phyloP scores from a whole-genome alignment of 176 grass and related monocot species.

The Rhynchospora pubera region DNA sequence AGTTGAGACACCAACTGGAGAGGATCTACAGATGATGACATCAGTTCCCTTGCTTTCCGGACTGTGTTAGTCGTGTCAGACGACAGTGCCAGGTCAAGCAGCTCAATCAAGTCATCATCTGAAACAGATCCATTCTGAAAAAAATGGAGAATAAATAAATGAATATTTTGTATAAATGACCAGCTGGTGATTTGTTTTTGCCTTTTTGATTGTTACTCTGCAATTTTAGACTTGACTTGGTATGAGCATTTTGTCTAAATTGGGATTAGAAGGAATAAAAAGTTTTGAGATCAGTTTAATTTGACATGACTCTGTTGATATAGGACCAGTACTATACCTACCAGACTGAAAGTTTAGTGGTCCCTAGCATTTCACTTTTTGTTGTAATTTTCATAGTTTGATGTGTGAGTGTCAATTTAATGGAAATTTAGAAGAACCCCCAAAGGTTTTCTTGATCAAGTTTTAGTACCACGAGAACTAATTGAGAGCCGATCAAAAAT shows the following conservation, averaged over 20 bases:
- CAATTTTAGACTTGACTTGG: neutral
- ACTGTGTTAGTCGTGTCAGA: slow-evolving; percentile 92
- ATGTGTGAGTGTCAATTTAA: neutral
- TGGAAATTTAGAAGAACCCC: neutral
- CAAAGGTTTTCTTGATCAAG: neutral
- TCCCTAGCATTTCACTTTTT: neutral
- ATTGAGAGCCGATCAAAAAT: neutral
- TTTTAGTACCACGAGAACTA: neutral
- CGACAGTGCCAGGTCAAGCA: slow-evolving; percentile 94
- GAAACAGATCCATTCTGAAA: slow-evolving; percentile 89
- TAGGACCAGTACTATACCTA: neutral
- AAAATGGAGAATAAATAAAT: slow-evolving; percentile 32
- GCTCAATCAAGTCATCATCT: slow-evolving; percentile 85
- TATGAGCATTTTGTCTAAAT: neutral
- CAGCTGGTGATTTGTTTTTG: neutral
- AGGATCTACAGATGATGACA: slow-evolving; percentile 82
- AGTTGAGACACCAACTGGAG: slow-evolving; percentile 95
- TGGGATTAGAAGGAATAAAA: neutral
- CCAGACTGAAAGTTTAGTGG: too few relatives aligned
- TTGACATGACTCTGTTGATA: neutral
- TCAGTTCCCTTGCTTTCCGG: slow-evolving; percentile 78
- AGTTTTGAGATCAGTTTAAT: neutral
- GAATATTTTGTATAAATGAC: neutral
- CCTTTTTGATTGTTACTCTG: neutral
- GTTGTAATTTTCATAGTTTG: neutral